Evolutionary conservation across 345 rosid genomes (phyloP), one percentile per base, ranked within the genome.

Genomic region (Laguncularia racemosa): DNA sequence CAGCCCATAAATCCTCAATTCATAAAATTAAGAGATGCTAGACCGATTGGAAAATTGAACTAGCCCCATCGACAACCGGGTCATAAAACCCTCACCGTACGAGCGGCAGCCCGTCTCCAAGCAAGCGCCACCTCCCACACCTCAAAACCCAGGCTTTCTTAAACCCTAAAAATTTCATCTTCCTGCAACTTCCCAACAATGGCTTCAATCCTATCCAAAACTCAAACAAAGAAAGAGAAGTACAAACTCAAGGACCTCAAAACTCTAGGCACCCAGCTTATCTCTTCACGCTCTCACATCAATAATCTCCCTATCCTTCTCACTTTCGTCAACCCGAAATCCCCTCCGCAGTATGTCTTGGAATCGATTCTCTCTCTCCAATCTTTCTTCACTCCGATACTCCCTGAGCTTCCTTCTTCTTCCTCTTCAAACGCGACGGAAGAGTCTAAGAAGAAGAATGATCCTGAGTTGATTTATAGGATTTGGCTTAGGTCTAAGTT

Each of bases 281-380:
- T 93, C 51, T 74, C 96, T 15, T 93, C 99, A 11, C 81, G 86
- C 43, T 44, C 84, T 20, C 84, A 87, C 72, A 67, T 89, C 62
- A 87, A 87, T 66, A 87, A 89, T 64, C 82, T 89, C 47, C 95
- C 99, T 45, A 58, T 79, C 66, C 88, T 93, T 38, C 85, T 93
- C 73, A 55, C 77, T 16, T 79, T 71, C 80, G n/a, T 93, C 48
- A 72, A 88, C 46, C 83, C 90, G 0, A 51, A 61, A 13, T 76
- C 78, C 38, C 83, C 90, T 52, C 88, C 99, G 55, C 83, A 75
- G 20, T 71, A 72, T 67, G 77, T 73, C 12, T 78, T 93, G 1
- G 97, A 93, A 62, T 79, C 97, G 0, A 80, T 93, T 65, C 96
- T 93, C 74, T 82, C 95, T 16, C 87, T 93, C 52, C 99, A 89